Conservation (phyloP, 306 rosid species). For the Quercus bicolor region DNA sequence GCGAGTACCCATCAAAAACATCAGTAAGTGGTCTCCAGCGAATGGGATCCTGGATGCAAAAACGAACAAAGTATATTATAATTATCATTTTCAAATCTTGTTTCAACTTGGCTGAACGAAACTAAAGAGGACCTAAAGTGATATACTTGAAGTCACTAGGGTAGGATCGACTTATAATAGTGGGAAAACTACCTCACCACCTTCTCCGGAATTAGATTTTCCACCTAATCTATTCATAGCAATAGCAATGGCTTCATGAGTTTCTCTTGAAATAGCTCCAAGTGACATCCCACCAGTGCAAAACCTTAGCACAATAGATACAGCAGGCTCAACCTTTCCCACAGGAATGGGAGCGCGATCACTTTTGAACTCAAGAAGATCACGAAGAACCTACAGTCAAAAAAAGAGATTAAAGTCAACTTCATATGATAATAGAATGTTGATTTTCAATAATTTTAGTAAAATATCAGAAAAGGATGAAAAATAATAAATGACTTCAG, state of each 20-base stretch:
- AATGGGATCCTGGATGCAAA: conserved; percentile 78
- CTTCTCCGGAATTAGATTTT: conserved; percentile 98
- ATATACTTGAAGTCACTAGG: neutral
- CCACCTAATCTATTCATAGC: conserved; percentile 99
- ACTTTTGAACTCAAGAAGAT: conserved; percentile 93
- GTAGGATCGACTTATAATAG: neutral
- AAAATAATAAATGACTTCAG: conserved; percentile 8
- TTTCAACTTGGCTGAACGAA: neutral
- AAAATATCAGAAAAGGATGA: conserved; percentile 8
- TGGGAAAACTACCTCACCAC: conserved; percentile 81
- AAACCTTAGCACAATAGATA: conserved; percentile 86
- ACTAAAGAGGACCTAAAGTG: neutral
- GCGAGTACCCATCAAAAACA: conserved; percentile 98
- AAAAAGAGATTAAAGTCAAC: conserved; percentile 10
- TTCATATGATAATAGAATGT: neutral
- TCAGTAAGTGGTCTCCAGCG: conserved; percentile 95
- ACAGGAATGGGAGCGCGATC: conserved; percentile 86
- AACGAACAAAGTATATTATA: neutral
- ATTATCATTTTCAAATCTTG: neutral
- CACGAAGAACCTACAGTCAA: conserved; percentile 80
- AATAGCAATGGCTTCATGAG: conserved; percentile 96
- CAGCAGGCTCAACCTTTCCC: conserved; percentile 94
- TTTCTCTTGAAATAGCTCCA: conserved; percentile 99
- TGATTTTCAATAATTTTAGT: neutral
- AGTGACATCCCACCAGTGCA: conserved; percentile 99